Conservation (phyloP, 306 rosid genomes). For the Canavalia gladiata region DNA sequence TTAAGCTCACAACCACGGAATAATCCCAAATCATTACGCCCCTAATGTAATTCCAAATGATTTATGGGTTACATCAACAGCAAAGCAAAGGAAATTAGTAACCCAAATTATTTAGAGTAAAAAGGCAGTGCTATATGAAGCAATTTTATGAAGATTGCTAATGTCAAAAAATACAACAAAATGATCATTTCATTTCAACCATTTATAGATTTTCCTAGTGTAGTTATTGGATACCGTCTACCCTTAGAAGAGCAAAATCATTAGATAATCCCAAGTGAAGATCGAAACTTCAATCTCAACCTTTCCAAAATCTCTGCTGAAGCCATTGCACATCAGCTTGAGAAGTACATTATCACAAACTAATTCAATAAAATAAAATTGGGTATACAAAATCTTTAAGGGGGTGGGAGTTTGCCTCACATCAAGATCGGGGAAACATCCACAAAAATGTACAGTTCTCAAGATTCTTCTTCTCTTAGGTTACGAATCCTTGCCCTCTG, state of each 20-base stretch:
- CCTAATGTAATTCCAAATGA: not conserved
- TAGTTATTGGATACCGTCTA: not conserved
- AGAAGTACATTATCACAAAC: constrained; percentile 42
- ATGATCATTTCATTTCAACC: not conserved
- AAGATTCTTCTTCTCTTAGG: constrained; percentile 71
- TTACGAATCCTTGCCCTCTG: constrained; percentile 69
- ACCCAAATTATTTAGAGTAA: not conserved
- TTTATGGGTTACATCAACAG: not conserved
- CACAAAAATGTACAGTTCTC: constrained; percentile 39
- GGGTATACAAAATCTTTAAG: constrained; percentile 36
- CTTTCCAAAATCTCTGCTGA: constrained; percentile 49
- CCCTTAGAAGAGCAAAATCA: constrained; percentile 3
- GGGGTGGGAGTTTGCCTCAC: not conserved
- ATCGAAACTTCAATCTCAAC: constrained; percentile 36
- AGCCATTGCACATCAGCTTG: constrained; percentile 44
- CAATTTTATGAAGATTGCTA: not conserved
- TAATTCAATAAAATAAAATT: constrained; percentile 10
- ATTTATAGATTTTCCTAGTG: constrained; percentile 1
- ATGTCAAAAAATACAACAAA: not conserved
- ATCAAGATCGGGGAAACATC: constrained; percentile 11
- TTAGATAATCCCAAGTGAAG: constrained; percentile 24
- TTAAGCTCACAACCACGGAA: not conserved
- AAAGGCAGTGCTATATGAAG: not conserved
- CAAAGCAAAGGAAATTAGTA: not conserved
- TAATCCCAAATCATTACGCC: not conserved